Base-by-base conservation (phyloP, 2,329 filamentous ascomycete species). In the Drechslerella stenobrocha region DNA sequence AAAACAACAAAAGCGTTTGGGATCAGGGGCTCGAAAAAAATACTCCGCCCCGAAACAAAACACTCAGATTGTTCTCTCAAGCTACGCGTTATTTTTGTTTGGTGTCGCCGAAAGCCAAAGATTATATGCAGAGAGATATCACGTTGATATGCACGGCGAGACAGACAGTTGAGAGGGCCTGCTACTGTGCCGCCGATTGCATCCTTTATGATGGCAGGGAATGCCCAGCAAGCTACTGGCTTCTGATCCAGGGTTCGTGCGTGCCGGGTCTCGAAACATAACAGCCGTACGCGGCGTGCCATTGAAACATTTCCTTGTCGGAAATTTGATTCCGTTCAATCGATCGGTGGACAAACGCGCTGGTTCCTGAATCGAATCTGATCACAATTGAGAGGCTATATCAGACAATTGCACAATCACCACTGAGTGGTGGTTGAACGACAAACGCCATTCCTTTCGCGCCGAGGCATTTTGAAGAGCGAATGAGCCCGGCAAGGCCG, bases 31-130 rank as follows among this genome's bases (percentile, higher is more conserved):
- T n/a, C 37, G 18, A 18, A 42, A 42, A 9, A 18, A 18, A 18
- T 20, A 13, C 4, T 37, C 8, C 13, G 13, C 51, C 48, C 40
- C 53, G 61, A 66, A 66, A 66, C 61, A 53, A 66, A 66, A 66
- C 61, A 66, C 61, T 66, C 61, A 53, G 47, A 53, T 42, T 42
- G 37, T 18, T 20, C 15, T 42, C 37, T 18, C 22, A 20, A n/a
- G 15, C 2, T 18, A 42, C 37, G 15, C 4, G 13, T 42, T 42
- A 8, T 37, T 37, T n/a, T 37, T 32, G 6, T 13, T 37, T 37
- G n/a, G n/a, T n/a, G n/a, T n/a, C n/a, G 28, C 28, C 15, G 3
- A 42, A n/a, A 42, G 9, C 18, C 3, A 42, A 20, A 7, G 37
- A 42, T 18, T 7, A 8, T n/a, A 9, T 42, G 15, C 8, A 37